Percentiles rank a stretch among this genome's conserved stretches.
Evolutionary conservation across 2,329 filamentous ascomycete species (phyloP).

Genomic region (Trichothecium sympodiale): DNA sequence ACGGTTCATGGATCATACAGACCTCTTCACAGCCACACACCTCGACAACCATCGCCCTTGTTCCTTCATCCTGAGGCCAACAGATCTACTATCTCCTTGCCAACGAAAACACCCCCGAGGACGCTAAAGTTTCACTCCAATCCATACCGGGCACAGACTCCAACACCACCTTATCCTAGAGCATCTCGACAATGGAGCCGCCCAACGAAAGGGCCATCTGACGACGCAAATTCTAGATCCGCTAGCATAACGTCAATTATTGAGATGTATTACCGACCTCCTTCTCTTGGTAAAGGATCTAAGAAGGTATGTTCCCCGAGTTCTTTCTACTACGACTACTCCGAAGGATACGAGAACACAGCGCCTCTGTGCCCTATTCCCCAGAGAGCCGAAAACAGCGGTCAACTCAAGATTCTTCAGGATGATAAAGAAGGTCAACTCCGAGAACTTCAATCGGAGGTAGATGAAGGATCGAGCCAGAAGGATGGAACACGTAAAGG

Average conservation of each 20-base stretch:
- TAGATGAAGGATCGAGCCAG: background rate
- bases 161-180: slow-evolving; percentile 23
- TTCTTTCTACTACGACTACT: slow-evolving; percentile 42
- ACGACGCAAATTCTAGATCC: slow-evolving; percentile 27
- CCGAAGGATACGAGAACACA: slow-evolving; percentile 33
- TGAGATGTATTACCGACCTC: slow-evolving; percentile 31
- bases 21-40: slow-evolving; percentile 21
- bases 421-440: slow-evolving; percentile 8
- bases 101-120: slow-evolving; percentile 16
- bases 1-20: slow-evolving; percentile 31
- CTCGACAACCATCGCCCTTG: slow-evolving; percentile 25
- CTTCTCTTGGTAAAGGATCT: slow-evolving; percentile 11
- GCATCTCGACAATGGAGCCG: slow-evolving; percentile 13
- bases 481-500: background rate
- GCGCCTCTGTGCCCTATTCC: slow-evolving; percentile 20
- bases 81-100: slow-evolving; percentile 28
- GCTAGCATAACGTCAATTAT: slow-evolving; percentile 39
- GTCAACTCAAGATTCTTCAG: slow-evolving; percentile 15
- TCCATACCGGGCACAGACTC: slow-evolving; percentile 20
- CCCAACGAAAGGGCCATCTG: no score
- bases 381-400: slow-evolving; percentile 12
- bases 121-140: slow-evolving; percentile 11
- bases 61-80: slow-evolving; percentile 28
- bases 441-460: slow-evolving; percentile 3
- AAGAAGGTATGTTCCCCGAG: slow-evolving; percentile 16